Evolutionary conservation across 2,329 filamentous ascomycete genomes (phyloP).

Genomic region (Colletotrichum liaoningense): DNA sequence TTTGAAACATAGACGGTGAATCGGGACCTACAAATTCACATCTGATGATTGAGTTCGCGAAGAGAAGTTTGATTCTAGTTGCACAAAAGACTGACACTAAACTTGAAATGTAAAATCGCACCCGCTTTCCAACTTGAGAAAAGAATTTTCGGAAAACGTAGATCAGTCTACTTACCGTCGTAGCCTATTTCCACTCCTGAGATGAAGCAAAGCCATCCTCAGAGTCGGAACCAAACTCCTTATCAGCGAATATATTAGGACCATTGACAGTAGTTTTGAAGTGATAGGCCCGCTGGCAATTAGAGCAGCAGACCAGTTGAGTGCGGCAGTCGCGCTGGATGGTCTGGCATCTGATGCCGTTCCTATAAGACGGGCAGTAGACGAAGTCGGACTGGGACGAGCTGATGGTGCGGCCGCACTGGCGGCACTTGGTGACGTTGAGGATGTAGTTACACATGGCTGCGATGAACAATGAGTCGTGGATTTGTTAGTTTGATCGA

Average conservation of each 20-base stretch:
- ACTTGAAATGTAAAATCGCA: neutral
- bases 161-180: too few species aligned
- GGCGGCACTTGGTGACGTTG: conserved; percentile 31
- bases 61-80: neutral
- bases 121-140: neutral
- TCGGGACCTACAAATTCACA: too few species aligned
- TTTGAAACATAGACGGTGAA: neutral
- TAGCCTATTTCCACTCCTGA: neutral
- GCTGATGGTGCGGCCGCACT: conserved; percentile 12
- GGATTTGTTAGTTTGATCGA: neutral
- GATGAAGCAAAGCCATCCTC: neutral
- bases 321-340: conserved; percentile 25
- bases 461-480: neutral
- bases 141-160: neutral
- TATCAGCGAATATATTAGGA: conserved; percentile 62
- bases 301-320: conserved; percentile 18
- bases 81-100: neutral
- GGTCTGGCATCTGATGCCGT: conserved; percentile 4
- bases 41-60: neutral
- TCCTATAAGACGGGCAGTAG: conserved; percentile 26
- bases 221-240: neutral
- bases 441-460: conserved; percentile 33
- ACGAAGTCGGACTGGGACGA: conserved; percentile 4
- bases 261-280: conserved; percentile 66
- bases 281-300: conserved; percentile 45